Evolutionary conservation across 169 alveolate genomes (phyloP), one percentile per base, ranked within the genome.

Genomic region (Amoebophrya sp.): DNA sequence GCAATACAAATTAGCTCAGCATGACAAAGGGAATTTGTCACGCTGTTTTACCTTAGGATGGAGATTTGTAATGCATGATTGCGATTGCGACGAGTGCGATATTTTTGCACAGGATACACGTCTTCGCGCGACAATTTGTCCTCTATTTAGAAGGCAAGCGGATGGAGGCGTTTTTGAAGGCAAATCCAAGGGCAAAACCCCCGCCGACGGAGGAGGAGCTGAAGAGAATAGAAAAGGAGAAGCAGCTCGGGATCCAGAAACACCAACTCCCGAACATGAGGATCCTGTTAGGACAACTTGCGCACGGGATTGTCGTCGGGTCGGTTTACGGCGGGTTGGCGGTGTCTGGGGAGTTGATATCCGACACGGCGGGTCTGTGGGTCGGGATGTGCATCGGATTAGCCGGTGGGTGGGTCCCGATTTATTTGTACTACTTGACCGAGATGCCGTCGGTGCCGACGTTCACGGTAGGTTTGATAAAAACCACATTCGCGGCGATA

Each of bases 291-390:
- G 83, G 83, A 25, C 83, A 66, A 7, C 83, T 66, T 2, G 83
- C 83, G 83, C 83, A 66, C 35, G 83, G 83, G 38, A 66, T 66
- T 25, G 83, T 66, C 10, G 35, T 66, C 35, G 83, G 83, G 83
- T 66, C 83, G 7, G 83, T 66, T 2, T 66, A 12, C 32, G 83
- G 83, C 35, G 83, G 83, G 83, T 25, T 66, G 83, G 83, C 83
- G 29, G 83, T 66, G 2, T 25, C 39, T 25, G 83, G 83, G 35
- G 10, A 66, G 83, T 25, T 66, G 83, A 66, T 66, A 0, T 66
- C 83, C 83, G 83, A 66, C 29, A 66, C 83, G 32, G 83, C 83
- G 38, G 83, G 83, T 25, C 83, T 66, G 10, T 66, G 83, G 83
- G 83, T 66, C 35, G 83, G 83, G 35, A 66, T 66, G 83, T 0